Evolutionary conservation across 768 basidiomycete genomes (phyloP).

Genomic region (Russula dissimulans): DNA sequence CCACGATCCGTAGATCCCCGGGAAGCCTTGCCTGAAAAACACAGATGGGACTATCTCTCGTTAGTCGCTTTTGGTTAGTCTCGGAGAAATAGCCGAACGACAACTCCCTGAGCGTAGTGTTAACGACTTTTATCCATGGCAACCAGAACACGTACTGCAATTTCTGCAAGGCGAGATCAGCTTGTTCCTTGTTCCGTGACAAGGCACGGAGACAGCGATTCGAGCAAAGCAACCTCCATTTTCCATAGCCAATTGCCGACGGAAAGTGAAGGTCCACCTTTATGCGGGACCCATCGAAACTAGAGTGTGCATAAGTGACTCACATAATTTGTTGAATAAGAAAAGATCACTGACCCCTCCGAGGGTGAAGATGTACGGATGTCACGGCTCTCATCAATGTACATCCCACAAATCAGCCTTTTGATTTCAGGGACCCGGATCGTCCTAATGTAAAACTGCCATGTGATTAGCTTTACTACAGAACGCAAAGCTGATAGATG

Average conservation of each 20-base stretch:
- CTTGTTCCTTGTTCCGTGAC: neutral
- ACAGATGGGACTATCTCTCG: constrained; percentile 9
- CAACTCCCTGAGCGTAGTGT: constrained; percentile 4
- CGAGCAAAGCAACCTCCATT: constrained; percentile 7
- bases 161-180: neutral
- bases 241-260: neutral
- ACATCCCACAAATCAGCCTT: neutral
- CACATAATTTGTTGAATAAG: neutral
- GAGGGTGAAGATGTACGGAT: too few species aligned
- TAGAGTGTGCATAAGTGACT: too few species aligned
- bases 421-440: neutral
- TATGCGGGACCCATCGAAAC: neutral
- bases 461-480: neutral
- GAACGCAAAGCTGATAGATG: neutral
- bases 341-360: neutral
- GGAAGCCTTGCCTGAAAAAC: constrained; percentile 15
- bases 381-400: too few species aligned
- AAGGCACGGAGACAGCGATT: neutral
- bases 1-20: constrained; percentile 9
- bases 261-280: constrained; percentile 8
- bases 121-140: neutral
- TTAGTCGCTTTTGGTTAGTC: constrained; percentile 9
- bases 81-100: constrained; percentile 12
- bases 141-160: neutral
- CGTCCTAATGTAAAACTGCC: neutral